Evolutionary conservation across 129 eudicot genomes (phyloP).

Genomic region (Tagetes patula): DNA sequence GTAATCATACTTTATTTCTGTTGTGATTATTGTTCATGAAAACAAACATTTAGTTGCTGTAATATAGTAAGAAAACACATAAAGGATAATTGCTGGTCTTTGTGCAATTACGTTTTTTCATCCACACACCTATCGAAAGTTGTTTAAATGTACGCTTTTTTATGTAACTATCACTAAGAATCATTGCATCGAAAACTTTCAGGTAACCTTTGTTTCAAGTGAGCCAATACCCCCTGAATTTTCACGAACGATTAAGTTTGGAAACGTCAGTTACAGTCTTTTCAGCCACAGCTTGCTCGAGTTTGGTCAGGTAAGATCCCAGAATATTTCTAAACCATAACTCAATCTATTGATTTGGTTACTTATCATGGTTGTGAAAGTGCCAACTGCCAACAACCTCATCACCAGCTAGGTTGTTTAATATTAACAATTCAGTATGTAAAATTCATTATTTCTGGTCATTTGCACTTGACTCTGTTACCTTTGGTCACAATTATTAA

Average conservation of each 20-base stretch:
- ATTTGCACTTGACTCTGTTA: neutral
- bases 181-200: constrained; percentile 24
- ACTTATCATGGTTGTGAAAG: constrained; percentile 4
- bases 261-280: constrained; percentile 74
- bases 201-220: constrained; percentile 85
- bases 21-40: constrained; percentile 3
- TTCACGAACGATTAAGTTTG: constrained; percentile 56
- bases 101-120: constrained; percentile 8
- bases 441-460: neutral
- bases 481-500: neutral
- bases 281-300: constrained; percentile 98
- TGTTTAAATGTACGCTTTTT: neutral
- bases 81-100: neutral
- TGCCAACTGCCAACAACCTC: constrained; percentile 1
- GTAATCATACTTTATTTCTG: neutral
- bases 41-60: constrained; percentile 1
- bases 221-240: constrained; percentile 80
- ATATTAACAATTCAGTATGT: neutral
- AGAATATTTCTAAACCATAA: neutral
- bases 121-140: neutral
- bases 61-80: constrained; percentile 1
- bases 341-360: neutral
- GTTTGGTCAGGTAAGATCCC: constrained; percentile 75
- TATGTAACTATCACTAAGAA: constrained; percentile 21
- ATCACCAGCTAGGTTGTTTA: neutral